phyloP scores from a whole-genome alignment of 305 asterid species.

The Fraxinus nigra region DNA sequence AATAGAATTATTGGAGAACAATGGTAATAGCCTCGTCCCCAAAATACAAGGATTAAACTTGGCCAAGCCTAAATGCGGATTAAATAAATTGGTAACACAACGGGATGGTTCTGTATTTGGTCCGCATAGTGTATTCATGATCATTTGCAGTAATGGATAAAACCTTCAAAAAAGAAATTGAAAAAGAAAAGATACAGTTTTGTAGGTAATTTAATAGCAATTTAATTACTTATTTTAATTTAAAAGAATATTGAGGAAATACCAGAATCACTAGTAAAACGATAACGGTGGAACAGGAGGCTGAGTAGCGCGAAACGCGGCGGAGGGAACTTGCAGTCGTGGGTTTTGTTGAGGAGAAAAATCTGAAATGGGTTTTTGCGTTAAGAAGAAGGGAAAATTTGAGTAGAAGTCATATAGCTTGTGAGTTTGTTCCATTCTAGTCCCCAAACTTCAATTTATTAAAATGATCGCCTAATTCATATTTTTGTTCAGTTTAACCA shows the following conservation, averaged over 20 bases:
- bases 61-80: conserved; percentile 19
- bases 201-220: neutral
- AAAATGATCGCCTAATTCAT: neutral
- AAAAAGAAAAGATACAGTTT: neutral
- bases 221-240: neutral
- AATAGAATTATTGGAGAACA: conserved; percentile 22
- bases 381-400: neutral
- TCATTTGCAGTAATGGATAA: neutral
- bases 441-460: neutral
- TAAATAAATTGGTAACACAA: conserved; percentile 29
- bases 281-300: neutral
- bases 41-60: conserved; percentile 28
- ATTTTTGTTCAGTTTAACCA: neutral
- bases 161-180: neutral
- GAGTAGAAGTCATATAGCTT: neutral
- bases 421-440: neutral
- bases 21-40: conserved; percentile 26
- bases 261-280: neutral
- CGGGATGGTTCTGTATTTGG: conserved; percentile 41
- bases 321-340: neutral
- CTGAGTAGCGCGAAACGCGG: neutral
- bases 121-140: conserved; percentile 48
- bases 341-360: neutral
- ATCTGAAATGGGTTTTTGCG: neutral
- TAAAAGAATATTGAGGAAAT: neutral